These are phyloP conservation scores for Colletotrichum acutatum DNA, from an alignment of 2,329 filamentous ascomycete genomes.

Conservation along the genomic window DNA sequence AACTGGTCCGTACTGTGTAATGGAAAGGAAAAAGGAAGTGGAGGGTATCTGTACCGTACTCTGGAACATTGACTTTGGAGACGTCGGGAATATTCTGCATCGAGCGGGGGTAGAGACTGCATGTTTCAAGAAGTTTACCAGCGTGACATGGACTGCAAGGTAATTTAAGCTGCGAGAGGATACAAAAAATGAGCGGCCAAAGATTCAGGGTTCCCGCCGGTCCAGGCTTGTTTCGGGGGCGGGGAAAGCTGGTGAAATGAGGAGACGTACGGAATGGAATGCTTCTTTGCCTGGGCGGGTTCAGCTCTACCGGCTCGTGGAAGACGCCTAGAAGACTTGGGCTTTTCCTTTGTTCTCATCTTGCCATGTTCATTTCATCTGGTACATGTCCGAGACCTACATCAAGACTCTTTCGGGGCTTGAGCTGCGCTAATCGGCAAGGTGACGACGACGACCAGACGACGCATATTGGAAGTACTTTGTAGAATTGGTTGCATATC, in stretches of 20 bases:
- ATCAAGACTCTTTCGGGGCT: constrained; percentile 14
- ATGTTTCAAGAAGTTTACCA: constrained; percentile 23
- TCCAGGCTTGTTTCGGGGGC: constrained; percentile 24
- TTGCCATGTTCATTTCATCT: neutral
- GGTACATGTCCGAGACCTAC: constrained; percentile 26
- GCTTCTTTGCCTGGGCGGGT: neutral
- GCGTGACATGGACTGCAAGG: constrained; percentile 13
- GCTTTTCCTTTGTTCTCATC: neutral
- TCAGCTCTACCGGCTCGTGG: neutral
- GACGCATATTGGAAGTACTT: neutral
- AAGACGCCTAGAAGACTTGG: constrained; percentile 16
- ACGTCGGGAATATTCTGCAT: constrained; percentile 3
- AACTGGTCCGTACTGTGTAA: neutral
- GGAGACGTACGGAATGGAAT: constrained; percentile 20
- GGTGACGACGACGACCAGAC: constrained; percentile 1
- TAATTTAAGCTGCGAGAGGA: neutral
- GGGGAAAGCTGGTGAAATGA: constrained; percentile 6
- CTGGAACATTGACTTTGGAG: neutral
- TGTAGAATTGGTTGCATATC: neutral
- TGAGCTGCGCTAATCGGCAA: neutral
- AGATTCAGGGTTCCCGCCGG: constrained; percentile 8
- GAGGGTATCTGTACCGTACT: too few species aligned
- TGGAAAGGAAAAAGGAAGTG: neutral
- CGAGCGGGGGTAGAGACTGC: constrained; percentile 11
- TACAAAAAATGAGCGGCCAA: neutral